Evolutionary conservation across 768 basidiomycete species (phyloP).

Genomic region (Hydnum rufescens): DNA sequence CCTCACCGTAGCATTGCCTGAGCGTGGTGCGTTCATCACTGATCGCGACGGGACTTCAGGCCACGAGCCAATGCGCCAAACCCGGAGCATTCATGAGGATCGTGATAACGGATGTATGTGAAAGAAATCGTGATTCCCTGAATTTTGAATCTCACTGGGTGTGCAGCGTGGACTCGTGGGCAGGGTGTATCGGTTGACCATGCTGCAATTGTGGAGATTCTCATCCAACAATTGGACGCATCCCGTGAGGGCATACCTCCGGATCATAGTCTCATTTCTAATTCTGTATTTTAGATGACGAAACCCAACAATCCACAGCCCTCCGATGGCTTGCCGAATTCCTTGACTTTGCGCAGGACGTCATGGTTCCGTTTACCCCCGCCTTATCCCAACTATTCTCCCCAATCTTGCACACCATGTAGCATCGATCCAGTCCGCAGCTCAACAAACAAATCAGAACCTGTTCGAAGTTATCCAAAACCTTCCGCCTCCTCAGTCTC

Average conservation of each 20-base stretch:
- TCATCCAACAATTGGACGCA: conserved; percentile 66
- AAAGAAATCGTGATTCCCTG: not conserved
- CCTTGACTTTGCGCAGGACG: conserved; percentile 67
- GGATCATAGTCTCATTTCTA: conserved; percentile 1
- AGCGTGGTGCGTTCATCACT: conserved; percentile 23
- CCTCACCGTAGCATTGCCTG: conserved; percentile 34
- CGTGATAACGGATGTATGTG: not conserved
- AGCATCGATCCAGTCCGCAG: conserved; percentile 70
- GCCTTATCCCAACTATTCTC: conserved; percentile 79
- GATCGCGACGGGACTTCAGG: not conserved
- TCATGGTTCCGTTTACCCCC: conserved; percentile 85
- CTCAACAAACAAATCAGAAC: conserved; percentile 67
- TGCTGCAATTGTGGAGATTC: conserved; percentile 77
- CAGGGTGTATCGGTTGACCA: conserved; percentile 88
- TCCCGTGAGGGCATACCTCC: conserved; percentile 41
- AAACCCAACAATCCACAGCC: conserved; percentile 89
- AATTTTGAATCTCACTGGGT: not conserved
- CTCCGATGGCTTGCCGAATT: conserved; percentile 86
- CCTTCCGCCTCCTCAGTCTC: conserved; percentile 43
- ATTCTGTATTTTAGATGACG: conserved; percentile 41
- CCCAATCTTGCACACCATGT: conserved; percentile 90
- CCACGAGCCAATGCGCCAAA: not conserved
- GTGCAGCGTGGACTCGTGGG: conserved; percentile 70
- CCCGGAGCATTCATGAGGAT: not conserved
- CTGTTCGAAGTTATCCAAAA: conserved; percentile 72